Percentiles rank a stretch among this genome's conserved stretches.
phyloP scores from a whole-genome alignment of 805 yeast genomes.

The Saccharomycopsis babjevae region DNA sequence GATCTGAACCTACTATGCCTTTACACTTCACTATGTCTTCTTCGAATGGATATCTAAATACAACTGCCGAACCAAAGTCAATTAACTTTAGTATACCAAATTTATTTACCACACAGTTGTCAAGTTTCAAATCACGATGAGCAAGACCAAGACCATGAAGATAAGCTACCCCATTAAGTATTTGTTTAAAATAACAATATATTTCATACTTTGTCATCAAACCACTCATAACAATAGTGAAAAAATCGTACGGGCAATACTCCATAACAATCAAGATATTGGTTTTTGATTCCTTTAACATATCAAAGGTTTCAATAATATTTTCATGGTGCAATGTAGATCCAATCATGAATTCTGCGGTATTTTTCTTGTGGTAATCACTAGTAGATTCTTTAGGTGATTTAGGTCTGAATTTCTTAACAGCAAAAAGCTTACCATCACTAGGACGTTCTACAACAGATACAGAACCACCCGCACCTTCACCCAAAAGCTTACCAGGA shows the following conservation, averaged over 20 bases:
- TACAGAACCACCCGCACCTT: slow-evolving; percentile 89
- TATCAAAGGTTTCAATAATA: slow-evolving; percentile 68
- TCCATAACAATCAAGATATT: slow-evolving; percentile 80
- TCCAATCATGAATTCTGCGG: slow-evolving; percentile 84
- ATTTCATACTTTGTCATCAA: slow-evolving; percentile 73
- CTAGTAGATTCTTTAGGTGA: slow-evolving; percentile 60
- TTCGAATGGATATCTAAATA: slow-evolving; percentile 69
- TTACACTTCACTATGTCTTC: slow-evolving; percentile 49
- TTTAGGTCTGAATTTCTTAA: slow-evolving; percentile 72
- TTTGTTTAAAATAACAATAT: slow-evolving; percentile 71
- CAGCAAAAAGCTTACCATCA: slow-evolving; percentile 70
- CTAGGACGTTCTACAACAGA: slow-evolving; percentile 56
- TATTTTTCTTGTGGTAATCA: slow-evolving; percentile 74
- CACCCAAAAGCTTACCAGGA: slow-evolving; percentile 65
- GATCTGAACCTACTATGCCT: slow-evolving; percentile 80
- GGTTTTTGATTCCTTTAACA: slow-evolving; percentile 53
- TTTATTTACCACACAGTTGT: slow-evolving; percentile 69
- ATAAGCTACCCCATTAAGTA: slow-evolving; percentile 61
- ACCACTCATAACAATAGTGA: slow-evolving; percentile 82
- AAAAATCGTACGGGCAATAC: slow-evolving; percentile 75
- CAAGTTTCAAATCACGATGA: slow-evolving; percentile 74
- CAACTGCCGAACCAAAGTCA: slow-evolving; percentile 80
- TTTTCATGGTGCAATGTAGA: slow-evolving; percentile 75
- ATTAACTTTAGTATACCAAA: slow-evolving; percentile 69
- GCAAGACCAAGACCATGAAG: slow-evolving; percentile 72